Conservation (phyloP, 345 rosid species). For the Acer negundo region DNA sequence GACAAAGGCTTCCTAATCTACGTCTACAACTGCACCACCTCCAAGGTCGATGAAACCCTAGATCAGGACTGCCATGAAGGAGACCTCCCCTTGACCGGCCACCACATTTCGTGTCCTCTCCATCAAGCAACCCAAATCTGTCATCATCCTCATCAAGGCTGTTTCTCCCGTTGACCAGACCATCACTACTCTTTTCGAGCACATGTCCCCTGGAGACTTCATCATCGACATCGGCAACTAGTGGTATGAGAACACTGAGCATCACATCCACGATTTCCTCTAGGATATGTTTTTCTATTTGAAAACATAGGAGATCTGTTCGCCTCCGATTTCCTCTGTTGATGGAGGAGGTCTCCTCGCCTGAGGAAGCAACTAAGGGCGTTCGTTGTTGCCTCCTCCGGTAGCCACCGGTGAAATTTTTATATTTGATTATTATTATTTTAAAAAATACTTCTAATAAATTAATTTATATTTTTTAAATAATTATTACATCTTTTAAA, state of each 20-base stretch:
- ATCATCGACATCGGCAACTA: constrained; percentile 95
- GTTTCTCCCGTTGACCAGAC: constrained; percentile 92
- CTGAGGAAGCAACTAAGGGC: no score
- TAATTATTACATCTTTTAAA: no score
- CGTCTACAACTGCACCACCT: constrained; percentile 82
- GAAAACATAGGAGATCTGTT: no score
- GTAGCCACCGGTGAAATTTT: no score
- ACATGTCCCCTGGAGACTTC: constrained; percentile 79
- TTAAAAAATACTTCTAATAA: no score
- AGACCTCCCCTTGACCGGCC: constrained; percentile 73
- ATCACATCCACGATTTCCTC: constrained; percentile 62
- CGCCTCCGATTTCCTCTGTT: no score
- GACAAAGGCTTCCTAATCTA: constrained; percentile 37
- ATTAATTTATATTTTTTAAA: no score
- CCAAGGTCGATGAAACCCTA: constrained; percentile 89
- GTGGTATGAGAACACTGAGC: constrained; percentile 91
- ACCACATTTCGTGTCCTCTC: constrained; percentile 80
- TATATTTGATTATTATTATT: no score
- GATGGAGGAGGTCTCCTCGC: no score
- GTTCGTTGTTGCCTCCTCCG: no score
- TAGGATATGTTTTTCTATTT: constrained; percentile 9
- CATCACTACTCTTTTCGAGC: constrained; percentile 68
- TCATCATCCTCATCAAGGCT: constrained; percentile 91
- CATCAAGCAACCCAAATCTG: constrained; percentile 78
- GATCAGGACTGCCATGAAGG: constrained; percentile 71